Base-by-base conservation (phyloP, 805 yeast species). In the Kodamaea nitidulidarum region DNA sequence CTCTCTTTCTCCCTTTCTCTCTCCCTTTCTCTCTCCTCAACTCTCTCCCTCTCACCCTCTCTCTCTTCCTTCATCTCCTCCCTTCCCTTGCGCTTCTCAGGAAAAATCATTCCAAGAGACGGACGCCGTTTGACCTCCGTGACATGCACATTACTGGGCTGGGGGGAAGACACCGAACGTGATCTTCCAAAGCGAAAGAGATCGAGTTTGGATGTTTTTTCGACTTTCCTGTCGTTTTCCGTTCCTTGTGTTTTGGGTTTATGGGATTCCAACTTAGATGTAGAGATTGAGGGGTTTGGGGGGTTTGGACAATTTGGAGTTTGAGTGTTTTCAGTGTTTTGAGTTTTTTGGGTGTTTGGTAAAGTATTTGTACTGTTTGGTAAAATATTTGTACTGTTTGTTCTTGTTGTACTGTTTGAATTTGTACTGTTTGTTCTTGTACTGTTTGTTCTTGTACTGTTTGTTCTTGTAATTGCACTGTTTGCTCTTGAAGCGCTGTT, bases 161-260 rank as follows among this genome's bases (percentile, higher is more conserved):
- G 11, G 24, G 40, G 40, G 5, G 49, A 45, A 4, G 56, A 53
- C 9, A 44, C 16, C 12, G 66, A 58, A 28, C 69, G 50, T 10
- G 60, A 39, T 17, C 68, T 49, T 4, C 60, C 58, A 12, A 52
- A 29, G 41, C 47, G 54, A 41, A 54, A 54, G 37, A 45, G 51
- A 8, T 20, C 22, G 22, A 20, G 22, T 20, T 20, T 20, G 15
- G 55, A 60, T n/a, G 51, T 44, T 20, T 20, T 20, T 20, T 35
- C 16, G 36, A 38, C 4, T n/a, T n/a, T n/a, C n/a, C n/a, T n/a
- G n/a, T n/a, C n/a, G n/a, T n/a, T n/a, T n/a, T n/a, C n/a, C n/a
- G n/a, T n/a, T n/a, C n/a, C n/a, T n/a, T n/a, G n/a, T n/a, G n/a
- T n/a, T n/a, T n/a, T n/a, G n/a, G n/a, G n/a, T n/a, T n/a, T n/a